These are phyloP conservation scores for Silene uniflora DNA, from an alignment of 148 eudicot species.

Conservation along the genomic window DNA sequence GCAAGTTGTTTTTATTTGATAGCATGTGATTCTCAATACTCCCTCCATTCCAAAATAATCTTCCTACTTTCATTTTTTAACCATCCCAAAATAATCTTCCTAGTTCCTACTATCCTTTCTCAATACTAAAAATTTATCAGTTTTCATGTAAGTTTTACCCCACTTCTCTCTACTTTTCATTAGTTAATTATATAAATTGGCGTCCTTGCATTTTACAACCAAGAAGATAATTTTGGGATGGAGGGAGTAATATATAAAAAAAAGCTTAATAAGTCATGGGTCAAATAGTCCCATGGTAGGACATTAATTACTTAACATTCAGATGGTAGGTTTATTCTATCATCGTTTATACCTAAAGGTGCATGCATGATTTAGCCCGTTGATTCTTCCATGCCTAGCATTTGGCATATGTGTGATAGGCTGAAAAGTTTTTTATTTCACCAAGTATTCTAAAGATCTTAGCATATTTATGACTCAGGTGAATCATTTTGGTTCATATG, in stretches of 20 bases:
- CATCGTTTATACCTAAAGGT: not conserved
- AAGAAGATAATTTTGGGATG: too few relatives aligned
- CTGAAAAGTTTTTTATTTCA: not conserved
- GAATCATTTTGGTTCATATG: constrained; percentile 84
- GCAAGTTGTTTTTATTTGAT: too few relatives aligned
- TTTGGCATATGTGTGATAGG: not conserved
- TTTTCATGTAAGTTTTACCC: too few relatives aligned
- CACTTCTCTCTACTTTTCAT: too few relatives aligned
- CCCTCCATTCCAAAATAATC: too few relatives aligned
- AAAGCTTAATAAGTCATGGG: not conserved
- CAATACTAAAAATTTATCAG: too few relatives aligned
- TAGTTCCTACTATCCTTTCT: too few relatives aligned
- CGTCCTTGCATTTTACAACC: too few relatives aligned
- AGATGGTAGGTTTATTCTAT: not conserved
- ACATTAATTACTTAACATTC: not conserved
- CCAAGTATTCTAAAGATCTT: not conserved
- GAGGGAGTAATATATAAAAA: not conserved
- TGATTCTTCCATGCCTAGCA: not conserved
- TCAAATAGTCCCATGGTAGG: not conserved
- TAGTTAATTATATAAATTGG: too few relatives aligned
- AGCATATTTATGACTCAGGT: constrained; percentile 36
- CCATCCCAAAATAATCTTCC: too few relatives aligned
- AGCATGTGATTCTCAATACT: too few relatives aligned
- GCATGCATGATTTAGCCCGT: not conserved
- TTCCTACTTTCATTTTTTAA: too few relatives aligned